A percentile compares a stretch with the other conserved stretches of the same genome.
phyloP scores from a whole-genome alignment of 192 early-diverging fungal genomes.

The Jimgerdemannia lactiflua region DNA sequence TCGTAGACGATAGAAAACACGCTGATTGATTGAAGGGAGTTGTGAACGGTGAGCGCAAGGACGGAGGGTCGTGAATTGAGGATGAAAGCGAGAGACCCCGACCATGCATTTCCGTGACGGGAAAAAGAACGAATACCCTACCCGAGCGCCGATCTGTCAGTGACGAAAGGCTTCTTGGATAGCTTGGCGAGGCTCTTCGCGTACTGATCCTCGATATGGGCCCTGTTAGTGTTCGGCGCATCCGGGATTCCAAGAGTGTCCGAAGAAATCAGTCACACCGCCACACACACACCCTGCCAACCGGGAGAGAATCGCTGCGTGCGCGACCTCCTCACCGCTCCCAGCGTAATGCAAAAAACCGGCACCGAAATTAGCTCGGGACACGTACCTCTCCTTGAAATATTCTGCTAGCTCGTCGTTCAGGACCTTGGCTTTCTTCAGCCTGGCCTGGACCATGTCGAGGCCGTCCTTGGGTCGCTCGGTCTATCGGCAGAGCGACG shows the following conservation, averaged over 20 bases:
- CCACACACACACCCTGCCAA: too few relatives aligned
- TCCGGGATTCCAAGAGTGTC: too few relatives aligned
- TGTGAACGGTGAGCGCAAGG: too few relatives aligned
- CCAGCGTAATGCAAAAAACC: background rate
- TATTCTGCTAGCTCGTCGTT: slow-evolving; percentile 55
- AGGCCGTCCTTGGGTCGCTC: slow-evolving; percentile 46
- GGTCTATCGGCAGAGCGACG: slow-evolving; percentile 19
- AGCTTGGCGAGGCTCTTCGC: slow-evolving; percentile 45
- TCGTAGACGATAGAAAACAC: slow-evolving; percentile 13
- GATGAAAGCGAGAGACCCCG: too few relatives aligned
- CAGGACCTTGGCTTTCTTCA: slow-evolving; percentile 36
- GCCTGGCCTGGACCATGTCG: slow-evolving; percentile 42
- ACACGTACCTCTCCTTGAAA: slow-evolving; percentile 49
- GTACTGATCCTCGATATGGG: slow-evolving; percentile 46
- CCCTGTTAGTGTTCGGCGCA: slow-evolving; percentile 16
- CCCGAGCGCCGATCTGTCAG: slow-evolving; percentile 39
- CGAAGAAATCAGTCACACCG: too few relatives aligned
- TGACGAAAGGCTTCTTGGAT: slow-evolving; percentile 40
- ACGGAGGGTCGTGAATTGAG: too few relatives aligned
- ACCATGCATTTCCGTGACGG: too few relatives aligned
- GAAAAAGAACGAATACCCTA: background rate
- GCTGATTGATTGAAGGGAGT: slow-evolving; percentile 5
- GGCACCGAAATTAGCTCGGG: background rate
- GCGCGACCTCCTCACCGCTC: background rate
- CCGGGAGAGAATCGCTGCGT: too few relatives aligned